phyloP scores from a whole-genome alignment of 116 monocot genomes.

The Cymodocea nodosa region DNA sequence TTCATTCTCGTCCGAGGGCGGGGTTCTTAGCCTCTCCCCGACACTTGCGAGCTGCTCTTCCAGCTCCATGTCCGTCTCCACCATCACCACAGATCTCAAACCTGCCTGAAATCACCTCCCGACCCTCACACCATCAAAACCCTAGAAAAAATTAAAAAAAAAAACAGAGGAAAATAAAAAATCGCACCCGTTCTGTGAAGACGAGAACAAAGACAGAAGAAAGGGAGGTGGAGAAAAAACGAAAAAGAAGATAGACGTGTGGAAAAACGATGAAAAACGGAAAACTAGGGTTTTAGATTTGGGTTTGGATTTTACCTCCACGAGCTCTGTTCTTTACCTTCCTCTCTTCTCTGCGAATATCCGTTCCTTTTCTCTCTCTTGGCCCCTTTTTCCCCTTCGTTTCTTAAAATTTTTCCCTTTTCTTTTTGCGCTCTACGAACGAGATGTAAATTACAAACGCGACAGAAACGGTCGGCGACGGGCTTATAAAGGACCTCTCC shows the following conservation, averaged over 20 bases:
- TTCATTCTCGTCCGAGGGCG: slow-evolving; percentile 20
- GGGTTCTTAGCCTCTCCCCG: slow-evolving; percentile 20
- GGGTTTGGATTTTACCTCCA: too few species aligned
- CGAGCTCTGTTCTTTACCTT: too few species aligned
- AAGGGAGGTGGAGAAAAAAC: too few species aligned
- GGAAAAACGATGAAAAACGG: not conserved
- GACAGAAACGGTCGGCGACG: not conserved
- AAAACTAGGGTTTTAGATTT: not conserved
- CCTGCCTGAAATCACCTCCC: not conserved
- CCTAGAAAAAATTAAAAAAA: not conserved
- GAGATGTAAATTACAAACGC: not conserved
- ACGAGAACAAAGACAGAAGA: too few species aligned
- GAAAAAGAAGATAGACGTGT: too few species aligned
- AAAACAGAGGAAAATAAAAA: not conserved
- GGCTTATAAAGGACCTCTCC: not conserved
- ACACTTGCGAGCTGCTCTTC: slow-evolving; percentile 16
- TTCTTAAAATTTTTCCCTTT: not conserved
- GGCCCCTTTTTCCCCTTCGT: not conserved
- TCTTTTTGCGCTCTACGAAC: not conserved
- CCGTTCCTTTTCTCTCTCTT: not conserved
- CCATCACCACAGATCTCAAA: slow-evolving; percentile 6
- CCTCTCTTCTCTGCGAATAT: too few species aligned
- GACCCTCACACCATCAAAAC: slow-evolving; percentile 6
- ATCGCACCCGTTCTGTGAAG: not conserved
- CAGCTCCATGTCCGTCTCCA: slow-evolving; percentile 4